phyloP scores from a whole-genome alignment of 192 early-diverging fungal species.

The Coemansia sp. region DNA sequence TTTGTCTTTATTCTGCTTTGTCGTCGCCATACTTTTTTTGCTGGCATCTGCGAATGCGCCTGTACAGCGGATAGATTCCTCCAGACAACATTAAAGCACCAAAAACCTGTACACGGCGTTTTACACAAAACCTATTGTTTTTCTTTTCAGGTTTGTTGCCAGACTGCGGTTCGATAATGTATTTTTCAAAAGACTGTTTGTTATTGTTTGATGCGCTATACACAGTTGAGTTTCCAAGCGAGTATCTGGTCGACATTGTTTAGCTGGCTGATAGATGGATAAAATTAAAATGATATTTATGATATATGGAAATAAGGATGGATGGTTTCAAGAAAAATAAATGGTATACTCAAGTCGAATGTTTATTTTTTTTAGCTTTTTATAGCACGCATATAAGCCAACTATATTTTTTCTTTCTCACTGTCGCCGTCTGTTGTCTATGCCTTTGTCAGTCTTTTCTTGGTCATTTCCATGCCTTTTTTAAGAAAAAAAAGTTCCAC shows the following conservation, averaged over 20 bases:
- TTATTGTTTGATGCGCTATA: background rate
- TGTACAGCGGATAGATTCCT: slow-evolving; percentile 29
- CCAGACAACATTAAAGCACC: slow-evolving; percentile 17
- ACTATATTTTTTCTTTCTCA: too few relatives aligned
- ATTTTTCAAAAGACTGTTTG: slow-evolving; percentile 5
- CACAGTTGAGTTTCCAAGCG: background rate
- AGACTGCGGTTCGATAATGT: slow-evolving; percentile 1
- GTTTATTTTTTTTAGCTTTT: too few relatives aligned
- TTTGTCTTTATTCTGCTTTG: background rate
- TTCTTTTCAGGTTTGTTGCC: slow-evolving; percentile 4
- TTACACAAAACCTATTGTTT: background rate
- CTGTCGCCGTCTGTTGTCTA: too few relatives aligned
- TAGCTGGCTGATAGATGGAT: too few relatives aligned
- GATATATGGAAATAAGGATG: background rate
- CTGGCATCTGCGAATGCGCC: slow-evolving; percentile 39
- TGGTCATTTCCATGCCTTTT: too few relatives aligned
- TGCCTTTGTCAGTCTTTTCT: too few relatives aligned
- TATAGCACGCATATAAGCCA: too few relatives aligned
- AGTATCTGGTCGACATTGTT: background rate
- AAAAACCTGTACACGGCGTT: slow-evolving; percentile 14
- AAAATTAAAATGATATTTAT: too few relatives aligned
- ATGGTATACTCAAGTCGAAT: too few relatives aligned
- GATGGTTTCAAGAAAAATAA: too few relatives aligned
- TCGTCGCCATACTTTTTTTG: background rate
- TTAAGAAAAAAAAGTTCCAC: too few relatives aligned